Percentiles rank a stretch among this genome's conserved stretches.
These are phyloP conservation scores for Pittosporum tobira DNA, from an alignment of 129 eudicot species.

Conservation along the genomic window DNA sequence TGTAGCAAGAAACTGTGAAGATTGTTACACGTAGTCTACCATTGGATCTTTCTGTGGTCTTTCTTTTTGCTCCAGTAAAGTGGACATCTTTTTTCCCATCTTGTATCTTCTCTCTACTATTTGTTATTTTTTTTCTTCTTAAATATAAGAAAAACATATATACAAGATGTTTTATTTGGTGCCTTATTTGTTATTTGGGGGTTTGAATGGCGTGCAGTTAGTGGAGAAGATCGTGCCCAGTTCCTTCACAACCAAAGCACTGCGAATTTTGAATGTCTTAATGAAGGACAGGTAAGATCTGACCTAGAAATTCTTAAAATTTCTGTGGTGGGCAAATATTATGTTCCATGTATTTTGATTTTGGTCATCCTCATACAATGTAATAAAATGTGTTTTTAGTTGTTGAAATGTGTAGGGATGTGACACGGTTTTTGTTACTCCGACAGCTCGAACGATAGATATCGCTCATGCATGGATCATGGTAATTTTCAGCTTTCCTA, in stretches of 20 bases:
- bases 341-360: conserved; percentile 10
- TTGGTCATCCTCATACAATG: conserved; percentile 10
- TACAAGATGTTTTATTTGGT: background rate
- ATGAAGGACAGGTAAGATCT: conserved; percentile 62
- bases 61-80: background rate
- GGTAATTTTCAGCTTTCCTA: conserved; percentile 36
- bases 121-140: background rate
- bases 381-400: background rate
- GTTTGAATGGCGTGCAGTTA: conserved; percentile 40
- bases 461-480: conserved; percentile 82
- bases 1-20: too few relatives aligned
- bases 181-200: background rate
- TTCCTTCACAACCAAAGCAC: conserved; percentile 96
- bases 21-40: too few relatives aligned
- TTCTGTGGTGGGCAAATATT: too few relatives aligned
- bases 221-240: conserved; percentile 77
- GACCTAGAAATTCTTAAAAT: conserved; percentile 1
- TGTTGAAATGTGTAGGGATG: conserved; percentile 56
- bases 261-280: conserved; percentile 77
- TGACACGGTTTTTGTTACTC: conserved; percentile 89
- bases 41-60: too few relatives aligned
- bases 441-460: conserved; percentile 91
- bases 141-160: background rate
- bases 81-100: too few relatives aligned
- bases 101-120: too few relatives aligned